These are phyloP conservation scores for Fusarium keratoplasticum DNA, from an alignment of 2,329 filamentous ascomycete species.

Conservation along the genomic window DNA sequence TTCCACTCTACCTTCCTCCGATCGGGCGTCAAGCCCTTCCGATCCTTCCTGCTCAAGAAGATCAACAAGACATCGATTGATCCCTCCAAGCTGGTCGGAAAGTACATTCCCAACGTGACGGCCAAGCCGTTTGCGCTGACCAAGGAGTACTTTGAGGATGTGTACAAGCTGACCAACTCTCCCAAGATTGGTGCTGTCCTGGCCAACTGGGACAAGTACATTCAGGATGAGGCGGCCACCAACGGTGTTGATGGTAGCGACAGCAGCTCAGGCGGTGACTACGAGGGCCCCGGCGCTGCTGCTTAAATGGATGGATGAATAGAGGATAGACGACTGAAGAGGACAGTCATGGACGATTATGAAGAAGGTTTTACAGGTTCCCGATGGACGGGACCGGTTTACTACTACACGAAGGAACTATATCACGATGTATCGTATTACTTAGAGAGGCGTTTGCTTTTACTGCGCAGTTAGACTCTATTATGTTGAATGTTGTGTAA, in stretches of 20 bases:
- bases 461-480: constrained; percentile 36
- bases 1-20: constrained; percentile 99
- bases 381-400: constrained; percentile 31
- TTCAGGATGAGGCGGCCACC: constrained; percentile 59
- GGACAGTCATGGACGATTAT: constrained; percentile 39
- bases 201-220: constrained; percentile 86
- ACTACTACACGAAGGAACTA: constrained; percentile 30
- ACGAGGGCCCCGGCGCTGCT: constrained; percentile 57
- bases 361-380: constrained; percentile 38
- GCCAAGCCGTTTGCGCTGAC: constrained; percentile 94
- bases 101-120: constrained; percentile 99
- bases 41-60: constrained; percentile 98
- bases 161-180: constrained; percentile 91
- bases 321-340: constrained; percentile 29
- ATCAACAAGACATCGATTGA: constrained; percentile 99
- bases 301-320: constrained; percentile 47
- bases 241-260: constrained; percentile 52
- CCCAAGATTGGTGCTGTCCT: constrained; percentile 82
- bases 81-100: constrained; percentile 94
- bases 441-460: constrained; percentile 41
- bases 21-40: constrained; percentile 98
- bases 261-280: constrained; percentile 54
- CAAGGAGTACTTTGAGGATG: constrained; percentile 99
- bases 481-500: constrained; percentile 29
- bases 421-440: constrained; percentile 44